Evolutionary conservation across 179 eudicot species (phyloP), one percentile per base, ranked within the genome.

Genomic region (Heliamphora pulchella): DNA sequence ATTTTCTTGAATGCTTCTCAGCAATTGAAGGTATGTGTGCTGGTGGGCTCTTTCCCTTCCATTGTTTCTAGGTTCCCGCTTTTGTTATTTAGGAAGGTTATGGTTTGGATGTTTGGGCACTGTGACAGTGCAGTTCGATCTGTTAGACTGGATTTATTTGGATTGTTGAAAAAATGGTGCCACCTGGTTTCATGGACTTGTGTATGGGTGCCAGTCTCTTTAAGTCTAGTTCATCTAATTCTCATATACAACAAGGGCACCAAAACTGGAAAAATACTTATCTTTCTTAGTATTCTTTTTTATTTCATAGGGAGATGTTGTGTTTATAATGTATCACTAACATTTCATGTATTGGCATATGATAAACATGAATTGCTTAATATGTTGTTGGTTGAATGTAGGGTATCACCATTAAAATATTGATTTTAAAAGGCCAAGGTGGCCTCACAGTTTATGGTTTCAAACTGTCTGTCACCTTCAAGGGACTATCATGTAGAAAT

Each of bases 1-100:
- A 96, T 96, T 79, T 96, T 96, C 86, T 71, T 85, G 86, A 84
- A 89, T 81, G 93, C 96, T 82, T 77, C 89, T 78, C 79, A 87
- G 81, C 84, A 86, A 74, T 83, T 96, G 73, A 92, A 96, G 98
- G 99, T 96, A 87, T 70, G 82, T 82, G 61, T 85, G 73, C 74
- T 82, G 79, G 50, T 82, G 58, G 77, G 72, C 72, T 76, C 20
- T 20, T 73, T 31, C 63, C 61, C 76, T 77, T 77, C 46, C 15
- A 74, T 55, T 68, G 66, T 80, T 78, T 61, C 20, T 71, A 18
- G 67, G 70, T 79, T 79, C 77, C 59, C 41, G 0, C 8, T 83
- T 70, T 85, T 70, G 44, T 64, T 57, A 71, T 47, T 64, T 62
- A 67, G 22, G 46, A 72, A 84, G 78, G 67, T 76, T 69, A 78